Evolutionary conservation across 208 protist genomes (phyloP).

Genomic region (Wallacemonas sp.): DNA sequence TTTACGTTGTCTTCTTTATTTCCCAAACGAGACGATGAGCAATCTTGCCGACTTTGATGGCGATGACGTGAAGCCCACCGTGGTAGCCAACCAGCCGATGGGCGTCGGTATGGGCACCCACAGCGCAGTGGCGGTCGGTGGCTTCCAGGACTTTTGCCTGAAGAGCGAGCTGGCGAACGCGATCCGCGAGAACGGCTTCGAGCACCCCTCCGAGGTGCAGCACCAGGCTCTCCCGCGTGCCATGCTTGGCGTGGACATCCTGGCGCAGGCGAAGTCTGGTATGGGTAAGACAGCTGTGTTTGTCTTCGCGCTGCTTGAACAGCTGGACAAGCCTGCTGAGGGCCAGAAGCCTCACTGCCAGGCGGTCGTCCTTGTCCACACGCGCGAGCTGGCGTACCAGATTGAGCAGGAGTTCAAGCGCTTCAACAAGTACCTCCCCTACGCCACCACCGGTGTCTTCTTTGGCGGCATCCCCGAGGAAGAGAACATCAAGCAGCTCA

Average conservation of each 20-base stretch:
- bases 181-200: slow-evolving; percentile 95
- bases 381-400: slow-evolving; percentile 99
- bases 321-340: slow-evolving; percentile 90
- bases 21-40: slow-evolving; percentile 57
- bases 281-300: slow-evolving; percentile 99
- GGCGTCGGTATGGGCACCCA: slow-evolving; percentile 84
- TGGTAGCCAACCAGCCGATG: slow-evolving; percentile 62
- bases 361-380: slow-evolving; percentile 95
- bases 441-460: slow-evolving; percentile 94
- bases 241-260: slow-evolving; percentile 97
- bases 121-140: slow-evolving; percentile 90
- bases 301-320: slow-evolving; percentile 98
- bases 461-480: slow-evolving; percentile 96
- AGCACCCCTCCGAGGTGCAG: slow-evolving; percentile 97
- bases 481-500: slow-evolving; percentile 84
- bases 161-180: slow-evolving; percentile 98
- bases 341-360: slow-evolving; percentile 86
- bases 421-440: slow-evolving; percentile 96
- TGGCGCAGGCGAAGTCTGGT: slow-evolving; percentile 99
- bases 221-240: slow-evolving; percentile 98
- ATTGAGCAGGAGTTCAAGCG: slow-evolving; percentile 98
- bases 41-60: slow-evolving; percentile 90
- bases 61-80: slow-evolving; percentile 79
- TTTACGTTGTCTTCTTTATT: slow-evolving; percentile 2
- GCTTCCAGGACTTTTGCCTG: slow-evolving; percentile 99